phyloP scores from a whole-genome alignment of 148 eudicot genomes.

The Camellia sinensis region DNA sequence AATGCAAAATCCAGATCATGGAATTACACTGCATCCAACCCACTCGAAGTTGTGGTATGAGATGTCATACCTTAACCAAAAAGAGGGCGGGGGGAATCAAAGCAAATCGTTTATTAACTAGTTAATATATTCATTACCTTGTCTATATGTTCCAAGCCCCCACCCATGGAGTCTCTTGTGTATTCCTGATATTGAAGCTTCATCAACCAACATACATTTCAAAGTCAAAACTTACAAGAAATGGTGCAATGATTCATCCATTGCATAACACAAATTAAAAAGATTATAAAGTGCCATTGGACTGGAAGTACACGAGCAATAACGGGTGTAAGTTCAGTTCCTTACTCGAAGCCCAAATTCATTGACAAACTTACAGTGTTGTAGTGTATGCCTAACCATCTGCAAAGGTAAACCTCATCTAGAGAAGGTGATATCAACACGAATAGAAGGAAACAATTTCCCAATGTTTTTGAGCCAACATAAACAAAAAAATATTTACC shows the following conservation, averaged over 20 bases:
- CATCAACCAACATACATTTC: background rate
- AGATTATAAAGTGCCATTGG: slow-evolving; percentile 48
- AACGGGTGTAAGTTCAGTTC: slow-evolving; percentile 34
- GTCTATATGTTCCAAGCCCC: slow-evolving; percentile 90
- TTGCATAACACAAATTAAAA: background rate
- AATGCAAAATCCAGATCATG: too few species aligned
- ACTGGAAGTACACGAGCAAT: slow-evolving; percentile 73
- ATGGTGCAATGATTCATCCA: background rate
- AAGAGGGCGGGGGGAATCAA: too few species aligned
- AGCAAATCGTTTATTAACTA: background rate
- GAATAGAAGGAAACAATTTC: background rate
- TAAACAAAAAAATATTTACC: background rate
- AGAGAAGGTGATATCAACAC: background rate
- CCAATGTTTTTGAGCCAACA: background rate
- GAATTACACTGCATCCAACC: too few species aligned
- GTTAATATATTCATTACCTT: slow-evolving; percentile 64
- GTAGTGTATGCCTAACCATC: slow-evolving; percentile 55
- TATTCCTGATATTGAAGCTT: slow-evolving; percentile 68
- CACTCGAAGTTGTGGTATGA: too few species aligned
- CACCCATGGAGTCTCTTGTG: slow-evolving; percentile 46
- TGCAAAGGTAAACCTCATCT: slow-evolving; percentile 20
- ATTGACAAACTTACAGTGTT: slow-evolving; percentile 28
- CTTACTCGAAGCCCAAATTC: slow-evolving; percentile 70
- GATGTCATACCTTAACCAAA: too few species aligned
- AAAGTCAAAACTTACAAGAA: background rate